These are phyloP conservation scores for Vitis rotundifolia DNA, from an alignment of 164 flowering plant genomes.

Conservation along the genomic window DNA sequence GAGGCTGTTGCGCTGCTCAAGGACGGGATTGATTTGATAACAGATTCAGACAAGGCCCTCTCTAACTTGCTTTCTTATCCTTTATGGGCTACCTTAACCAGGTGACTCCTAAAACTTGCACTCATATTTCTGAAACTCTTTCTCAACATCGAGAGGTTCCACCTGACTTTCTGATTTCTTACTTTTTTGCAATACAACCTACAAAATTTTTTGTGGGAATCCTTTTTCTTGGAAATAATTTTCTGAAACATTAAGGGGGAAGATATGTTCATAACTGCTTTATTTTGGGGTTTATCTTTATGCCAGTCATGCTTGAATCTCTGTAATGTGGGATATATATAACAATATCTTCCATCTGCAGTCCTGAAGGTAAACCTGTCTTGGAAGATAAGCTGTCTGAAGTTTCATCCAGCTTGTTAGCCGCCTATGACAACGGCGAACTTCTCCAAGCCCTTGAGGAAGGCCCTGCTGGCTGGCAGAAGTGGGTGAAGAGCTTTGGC, in stretches of 20 bases:
- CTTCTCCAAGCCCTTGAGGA: slow-evolving; percentile 68
- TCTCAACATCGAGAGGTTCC: background rate
- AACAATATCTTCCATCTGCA: slow-evolving; percentile 23
- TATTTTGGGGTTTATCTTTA: too few species aligned
- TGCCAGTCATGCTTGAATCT: too few species aligned
- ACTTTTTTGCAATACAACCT: background rate
- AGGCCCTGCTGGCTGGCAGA: slow-evolving; percentile 86
- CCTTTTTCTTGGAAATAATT: too few species aligned
- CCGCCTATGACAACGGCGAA: slow-evolving; percentile 88
- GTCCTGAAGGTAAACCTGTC: slow-evolving; percentile 74
- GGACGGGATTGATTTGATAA: slow-evolving; percentile 82
- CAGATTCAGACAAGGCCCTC: slow-evolving; percentile 77
- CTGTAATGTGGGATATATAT: background rate
- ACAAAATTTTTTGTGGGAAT: too few species aligned
- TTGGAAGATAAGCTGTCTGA: slow-evolving; percentile 80
- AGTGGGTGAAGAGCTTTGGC: slow-evolving; percentile 91
- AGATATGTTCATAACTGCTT: too few species aligned
- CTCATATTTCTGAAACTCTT: background rate
- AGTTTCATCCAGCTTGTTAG: slow-evolving; percentile 63
- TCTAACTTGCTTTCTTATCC: slow-evolving; percentile 84
- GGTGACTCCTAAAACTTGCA: slow-evolving; percentile 39
- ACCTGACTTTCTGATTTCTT: background rate
- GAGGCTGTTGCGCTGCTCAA: slow-evolving; percentile 77
- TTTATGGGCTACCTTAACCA: slow-evolving; percentile 54
- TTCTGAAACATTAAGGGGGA: too few species aligned